These are phyloP conservation scores for Wallacemonas sp. DNA, from an alignment of 208 protist species.

Conservation along the genomic window DNA sequence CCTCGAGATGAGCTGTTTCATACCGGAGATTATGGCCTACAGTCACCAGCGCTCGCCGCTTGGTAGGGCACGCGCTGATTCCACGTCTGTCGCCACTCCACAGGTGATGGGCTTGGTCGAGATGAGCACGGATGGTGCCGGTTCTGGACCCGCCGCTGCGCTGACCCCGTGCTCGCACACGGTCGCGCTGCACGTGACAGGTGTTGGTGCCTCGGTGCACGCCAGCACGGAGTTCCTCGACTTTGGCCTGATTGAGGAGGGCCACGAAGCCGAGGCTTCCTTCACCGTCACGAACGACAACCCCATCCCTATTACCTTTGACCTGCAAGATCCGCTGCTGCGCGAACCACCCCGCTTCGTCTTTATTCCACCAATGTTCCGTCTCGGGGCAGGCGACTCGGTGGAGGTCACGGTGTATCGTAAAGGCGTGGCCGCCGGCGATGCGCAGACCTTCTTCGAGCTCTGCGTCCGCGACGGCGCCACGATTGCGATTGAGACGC, in stretches of 20 bases:
- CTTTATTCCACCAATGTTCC: constrained; percentile 73
- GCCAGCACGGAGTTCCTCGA: constrained; percentile 78
- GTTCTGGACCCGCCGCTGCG: background rate
- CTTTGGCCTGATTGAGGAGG: constrained; percentile 86
- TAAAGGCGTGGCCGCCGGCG: constrained; percentile 69
- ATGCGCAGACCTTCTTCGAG: constrained; percentile 88
- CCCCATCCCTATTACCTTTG: constrained; percentile 71
- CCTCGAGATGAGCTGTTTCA: constrained; percentile 56
- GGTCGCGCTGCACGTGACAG: constrained; percentile 51
- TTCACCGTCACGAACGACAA: constrained; percentile 91
- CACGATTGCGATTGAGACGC: constrained; percentile 79
- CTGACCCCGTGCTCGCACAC: constrained; percentile 30
- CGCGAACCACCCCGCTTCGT: constrained; percentile 80
- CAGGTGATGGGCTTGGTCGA: background rate
- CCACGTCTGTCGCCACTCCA: background rate
- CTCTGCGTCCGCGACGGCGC: constrained; percentile 71
- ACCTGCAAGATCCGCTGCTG: constrained; percentile 77
- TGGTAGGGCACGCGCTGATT: too few species aligned
- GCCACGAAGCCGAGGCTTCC: constrained; percentile 64
- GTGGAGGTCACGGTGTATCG: constrained; percentile 90
- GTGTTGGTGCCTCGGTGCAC: constrained; percentile 75
- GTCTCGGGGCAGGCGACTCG: constrained; percentile 71
- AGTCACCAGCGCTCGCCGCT: background rate
- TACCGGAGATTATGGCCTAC: constrained; percentile 54
- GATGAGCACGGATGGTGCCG: background rate